Conservation (phyloP, 2,329 filamentous ascomycete genomes). For the Polytolypa hystricis region DNA sequence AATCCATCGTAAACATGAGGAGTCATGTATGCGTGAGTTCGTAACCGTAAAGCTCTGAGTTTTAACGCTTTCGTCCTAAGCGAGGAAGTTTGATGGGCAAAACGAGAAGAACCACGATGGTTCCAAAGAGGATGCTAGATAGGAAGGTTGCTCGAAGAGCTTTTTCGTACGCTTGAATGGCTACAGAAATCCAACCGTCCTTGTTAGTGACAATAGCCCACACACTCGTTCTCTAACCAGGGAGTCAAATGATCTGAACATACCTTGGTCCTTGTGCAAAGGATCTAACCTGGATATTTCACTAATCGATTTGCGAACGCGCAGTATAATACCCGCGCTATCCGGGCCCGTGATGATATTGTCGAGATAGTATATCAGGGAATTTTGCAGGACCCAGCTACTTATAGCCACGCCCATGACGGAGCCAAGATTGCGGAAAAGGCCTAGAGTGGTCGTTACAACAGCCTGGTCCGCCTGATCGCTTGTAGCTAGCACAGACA, state of each 20-base stretch:
- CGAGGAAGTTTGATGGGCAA: constrained; percentile 23
- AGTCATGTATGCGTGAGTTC: too few species aligned
- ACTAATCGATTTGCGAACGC: constrained; percentile 40
- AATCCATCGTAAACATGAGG: too few species aligned
- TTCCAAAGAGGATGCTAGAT: constrained; percentile 26
- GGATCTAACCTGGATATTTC: constrained; percentile 37
- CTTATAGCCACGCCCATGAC: constrained; percentile 64
- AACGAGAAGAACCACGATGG: constrained; percentile 24
- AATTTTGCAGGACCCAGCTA: constrained; percentile 63
- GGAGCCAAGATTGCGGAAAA: constrained; percentile 60
- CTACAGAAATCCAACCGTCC: too few species aligned
- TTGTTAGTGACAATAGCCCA: too few species aligned
- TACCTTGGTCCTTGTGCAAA: constrained; percentile 38
- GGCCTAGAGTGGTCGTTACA: constrained; percentile 56
- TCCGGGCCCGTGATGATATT: constrained; percentile 47
- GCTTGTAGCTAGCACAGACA: constrained; percentile 51
- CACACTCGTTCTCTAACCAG: too few species aligned
- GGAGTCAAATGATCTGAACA: too few species aligned
- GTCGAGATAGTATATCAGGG: constrained; percentile 49
- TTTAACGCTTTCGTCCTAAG: constrained; percentile 1
- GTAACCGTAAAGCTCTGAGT: too few species aligned
- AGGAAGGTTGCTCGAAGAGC: constrained; percentile 29
- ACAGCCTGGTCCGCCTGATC: constrained; percentile 54
- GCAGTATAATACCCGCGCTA: constrained; percentile 42
- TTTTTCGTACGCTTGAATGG: constrained; percentile 26